These are phyloP conservation scores for Malus fusca DNA, from an alignment of 306 rosid species.

Conservation along the genomic window DNA sequence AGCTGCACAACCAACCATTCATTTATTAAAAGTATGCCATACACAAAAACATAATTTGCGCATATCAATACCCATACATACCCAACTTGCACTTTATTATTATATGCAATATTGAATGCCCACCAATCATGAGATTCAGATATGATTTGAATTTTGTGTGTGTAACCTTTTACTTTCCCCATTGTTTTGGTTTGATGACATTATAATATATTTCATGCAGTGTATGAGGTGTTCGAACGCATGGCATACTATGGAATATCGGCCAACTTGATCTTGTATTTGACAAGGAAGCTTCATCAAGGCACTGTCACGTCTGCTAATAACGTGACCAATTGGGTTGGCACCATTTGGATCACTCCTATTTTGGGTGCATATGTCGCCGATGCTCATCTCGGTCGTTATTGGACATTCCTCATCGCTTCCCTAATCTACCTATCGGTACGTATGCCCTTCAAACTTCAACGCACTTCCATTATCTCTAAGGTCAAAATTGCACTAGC, in stretches of 20 bases:
- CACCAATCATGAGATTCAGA: neutral
- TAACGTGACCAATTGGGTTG: conserved; percentile 50
- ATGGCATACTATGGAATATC: conserved; percentile 55
- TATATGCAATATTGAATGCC: neutral
- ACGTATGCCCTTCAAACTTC: neutral
- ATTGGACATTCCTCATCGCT: conserved; percentile 60
- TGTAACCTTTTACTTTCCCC: neutral
- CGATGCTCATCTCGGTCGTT: conserved; percentile 79
- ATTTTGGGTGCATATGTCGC: conserved; percentile 80
- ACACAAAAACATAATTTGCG: neutral
- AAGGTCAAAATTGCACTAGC: too few relatives aligned
- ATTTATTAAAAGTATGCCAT: neutral
- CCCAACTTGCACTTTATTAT: neutral
- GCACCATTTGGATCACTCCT: conserved; percentile 75
- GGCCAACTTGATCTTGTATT: conserved; percentile 29
- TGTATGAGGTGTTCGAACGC: conserved; percentile 49
- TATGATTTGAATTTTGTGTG: neutral
- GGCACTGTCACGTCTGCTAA: conserved; percentile 37
- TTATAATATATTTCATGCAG: conserved; percentile 7
- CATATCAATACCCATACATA: neutral
- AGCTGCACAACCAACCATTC: neutral
- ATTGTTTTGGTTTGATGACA: neutral
- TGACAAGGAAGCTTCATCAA: conserved; percentile 39
- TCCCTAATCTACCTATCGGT: conserved; percentile 51
- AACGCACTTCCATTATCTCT: neutral